These are phyloP conservation scores for Erodium texanum DNA, from an alignment of 441 rosid genomes.

Conservation along the genomic window DNA sequence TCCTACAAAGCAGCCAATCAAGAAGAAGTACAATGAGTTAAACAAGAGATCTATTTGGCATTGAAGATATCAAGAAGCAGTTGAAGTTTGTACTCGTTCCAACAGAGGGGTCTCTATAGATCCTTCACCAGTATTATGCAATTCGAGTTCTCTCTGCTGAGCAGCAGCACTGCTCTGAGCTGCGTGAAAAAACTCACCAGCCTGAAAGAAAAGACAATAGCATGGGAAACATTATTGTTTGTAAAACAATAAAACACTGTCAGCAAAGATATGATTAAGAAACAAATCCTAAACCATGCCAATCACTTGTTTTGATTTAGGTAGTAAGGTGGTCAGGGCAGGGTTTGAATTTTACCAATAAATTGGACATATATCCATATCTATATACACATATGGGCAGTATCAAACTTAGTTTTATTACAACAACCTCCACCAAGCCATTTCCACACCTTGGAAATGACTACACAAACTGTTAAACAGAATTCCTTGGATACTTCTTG, in stretches of 20 bases:
- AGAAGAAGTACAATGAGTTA: constrained; percentile 2
- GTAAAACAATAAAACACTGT: background rate
- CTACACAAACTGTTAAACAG: background rate
- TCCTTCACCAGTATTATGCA: constrained; percentile 38
- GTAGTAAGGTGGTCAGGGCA: background rate
- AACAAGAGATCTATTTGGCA: background rate
- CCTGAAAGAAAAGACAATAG: constrained; percentile 26
- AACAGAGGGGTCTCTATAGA: constrained; percentile 62
- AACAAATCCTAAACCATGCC: background rate
- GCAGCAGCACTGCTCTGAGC: constrained; percentile 54
- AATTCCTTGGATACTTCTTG: background rate
- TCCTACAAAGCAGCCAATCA: constrained; percentile 36
- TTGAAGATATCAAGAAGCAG: background rate
- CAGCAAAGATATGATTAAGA: background rate
- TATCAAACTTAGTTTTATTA: background rate
- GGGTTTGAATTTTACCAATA: background rate
- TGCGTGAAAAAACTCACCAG: constrained; percentile 65
- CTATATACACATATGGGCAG: background rate
- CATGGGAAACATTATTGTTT: background rate
- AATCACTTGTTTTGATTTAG: background rate
- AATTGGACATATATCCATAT: background rate
- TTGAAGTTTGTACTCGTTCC: constrained; percentile 40
- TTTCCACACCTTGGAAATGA: background rate
- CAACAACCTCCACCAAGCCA: background rate
- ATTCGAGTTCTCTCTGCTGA: constrained; percentile 62